Percentiles rank a stretch among this genome's conserved stretches.
These are phyloP conservation scores for Fomitopsis serialis DNA, from an alignment of 768 basidiomycete species.

Conservation along the genomic window DNA sequence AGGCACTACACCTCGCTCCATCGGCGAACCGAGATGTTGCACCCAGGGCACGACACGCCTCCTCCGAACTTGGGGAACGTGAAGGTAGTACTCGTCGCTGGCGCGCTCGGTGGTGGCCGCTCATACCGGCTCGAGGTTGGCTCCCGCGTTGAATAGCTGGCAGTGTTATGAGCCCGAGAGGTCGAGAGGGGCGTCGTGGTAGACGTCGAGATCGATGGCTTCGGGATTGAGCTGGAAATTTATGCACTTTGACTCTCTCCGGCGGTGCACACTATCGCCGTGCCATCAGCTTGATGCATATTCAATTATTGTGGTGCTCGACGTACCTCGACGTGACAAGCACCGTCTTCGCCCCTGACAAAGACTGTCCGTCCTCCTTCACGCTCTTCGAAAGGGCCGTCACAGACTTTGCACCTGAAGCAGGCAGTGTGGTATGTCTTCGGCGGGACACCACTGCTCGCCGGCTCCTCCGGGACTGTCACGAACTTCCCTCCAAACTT, in stretches of 20 bases:
- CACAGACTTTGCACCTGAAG: conserved; percentile 68
- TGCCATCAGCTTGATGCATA: conserved; percentile 7
- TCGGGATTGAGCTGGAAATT: conserved; percentile 9
- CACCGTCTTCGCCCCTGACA: conserved; percentile 57
- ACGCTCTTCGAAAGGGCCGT: conserved; percentile 56
- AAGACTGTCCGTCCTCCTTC: conserved; percentile 64
- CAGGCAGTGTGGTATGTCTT: conserved; percentile 70
- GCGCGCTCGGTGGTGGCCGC: conserved; percentile 32
- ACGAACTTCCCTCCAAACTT: conserved; percentile 62
- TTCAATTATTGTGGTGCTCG: neutral
- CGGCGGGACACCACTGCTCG: conserved; percentile 36
- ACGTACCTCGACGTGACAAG: conserved; percentile 61
- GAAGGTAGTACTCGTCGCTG: conserved; percentile 28
- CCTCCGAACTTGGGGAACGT: conserved; percentile 51
- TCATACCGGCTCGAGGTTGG: conserved; percentile 35
- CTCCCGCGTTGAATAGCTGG: conserved; percentile 13
- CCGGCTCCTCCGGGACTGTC: conserved; percentile 52
- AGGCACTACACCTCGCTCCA: conserved; percentile 83
- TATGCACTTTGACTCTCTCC: conserved; percentile 36
- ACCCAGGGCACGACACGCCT: conserved; percentile 66
- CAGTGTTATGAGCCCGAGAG: conserved; percentile 15
- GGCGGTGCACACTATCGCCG: conserved; percentile 39
- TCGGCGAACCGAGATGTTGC: conserved; percentile 68
- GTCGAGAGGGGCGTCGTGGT: conserved; percentile 7
- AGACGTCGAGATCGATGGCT: conserved; percentile 6